Evolutionary conservation across 805 yeast species (phyloP).

Genomic region (Barnettozyma californica): DNA sequence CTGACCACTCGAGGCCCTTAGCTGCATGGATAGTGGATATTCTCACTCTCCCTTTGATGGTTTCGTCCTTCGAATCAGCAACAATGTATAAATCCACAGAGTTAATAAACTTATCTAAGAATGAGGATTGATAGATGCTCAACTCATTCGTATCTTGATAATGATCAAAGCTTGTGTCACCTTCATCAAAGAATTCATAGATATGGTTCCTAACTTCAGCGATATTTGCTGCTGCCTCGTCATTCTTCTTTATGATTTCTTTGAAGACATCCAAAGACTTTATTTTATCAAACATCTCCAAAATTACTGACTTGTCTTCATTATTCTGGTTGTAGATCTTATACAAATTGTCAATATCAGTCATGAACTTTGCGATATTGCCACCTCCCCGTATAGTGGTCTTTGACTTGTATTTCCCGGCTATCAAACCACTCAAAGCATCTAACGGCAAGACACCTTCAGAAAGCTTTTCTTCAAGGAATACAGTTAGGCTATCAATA

Average conservation of each 20-base stretch:
- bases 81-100: conserved; percentile 32
- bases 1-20: conserved; percentile 94
- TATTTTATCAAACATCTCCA: conserved; percentile 16
- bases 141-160: neutral
- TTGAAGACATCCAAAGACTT: neutral
- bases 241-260: conserved; percentile 18
- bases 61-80: conserved; percentile 19
- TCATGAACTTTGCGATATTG: neutral
- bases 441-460: conserved; percentile 7
- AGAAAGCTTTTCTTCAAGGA: conserved; percentile 1
- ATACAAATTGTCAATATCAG: neutral
- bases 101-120: conserved; percentile 30
- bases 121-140: conserved; percentile 12
- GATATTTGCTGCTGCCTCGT: conserved; percentile 32
- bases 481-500: conserved; percentile 9
- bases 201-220: conserved; percentile 36
- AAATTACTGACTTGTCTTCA: conserved; percentile 1
- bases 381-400: conserved; percentile 8
- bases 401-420: neutral
- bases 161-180: conserved; percentile 14
- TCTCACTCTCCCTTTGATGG: conserved; percentile 33
- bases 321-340: neutral
- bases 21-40: conserved; percentile 88
- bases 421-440: conserved; percentile 5
- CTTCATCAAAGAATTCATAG: conserved; percentile 30